Evolutionary conservation across 257 asterid genomes (phyloP), one percentile per base, ranked within the genome.

Genomic region (Cordia subcordata): DNA sequence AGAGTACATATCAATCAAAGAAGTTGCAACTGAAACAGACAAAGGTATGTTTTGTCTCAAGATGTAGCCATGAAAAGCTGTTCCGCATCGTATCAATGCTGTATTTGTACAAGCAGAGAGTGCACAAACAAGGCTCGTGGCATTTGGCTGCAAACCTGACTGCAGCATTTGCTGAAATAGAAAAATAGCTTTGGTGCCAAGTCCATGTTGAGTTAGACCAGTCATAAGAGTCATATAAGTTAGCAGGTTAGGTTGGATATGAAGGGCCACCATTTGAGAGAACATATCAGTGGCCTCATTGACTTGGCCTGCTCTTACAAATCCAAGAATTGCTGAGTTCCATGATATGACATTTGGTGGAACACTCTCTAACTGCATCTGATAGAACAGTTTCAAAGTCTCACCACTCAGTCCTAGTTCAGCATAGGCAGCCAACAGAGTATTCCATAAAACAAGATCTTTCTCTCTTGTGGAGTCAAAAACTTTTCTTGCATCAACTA

Each of bases 401-500:
- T 74, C 73, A 46, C 72, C 67, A 13, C 70, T 63, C 16, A 69
- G 49, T n/a, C 76, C 73, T 37, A 35, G 47, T 61, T 69, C 75
- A 8, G 79, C 79, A 65, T 44, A 61, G 20, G 67, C 68, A 35
- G 58, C 69, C 61, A 74, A 45, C 57, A 69, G 17, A 18, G 70
- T 57, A 61, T 69, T 74, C 79, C 79, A 73, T 51, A 65, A 55
- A 19, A 73, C 72, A 40, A 60, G 44, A 64, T 60, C 75, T 55
- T 60, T 64, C 46, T 64, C 64, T 8, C 8, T 1, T 35, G 62
- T 64, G 23, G 37, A 53, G 62, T 68, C 69, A 60, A 73, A 73
- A 60, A 68, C 72, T 20, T 52, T 62, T 44, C 65, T 64, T 53
- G 79, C 79, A 49, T 54, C 65, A 3, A 37, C 22, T 14, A 73